Evolutionary conservation across 495 filamentous ascomycete genomes (phyloP).

Genomic region (Neurospora sp.): DNA sequence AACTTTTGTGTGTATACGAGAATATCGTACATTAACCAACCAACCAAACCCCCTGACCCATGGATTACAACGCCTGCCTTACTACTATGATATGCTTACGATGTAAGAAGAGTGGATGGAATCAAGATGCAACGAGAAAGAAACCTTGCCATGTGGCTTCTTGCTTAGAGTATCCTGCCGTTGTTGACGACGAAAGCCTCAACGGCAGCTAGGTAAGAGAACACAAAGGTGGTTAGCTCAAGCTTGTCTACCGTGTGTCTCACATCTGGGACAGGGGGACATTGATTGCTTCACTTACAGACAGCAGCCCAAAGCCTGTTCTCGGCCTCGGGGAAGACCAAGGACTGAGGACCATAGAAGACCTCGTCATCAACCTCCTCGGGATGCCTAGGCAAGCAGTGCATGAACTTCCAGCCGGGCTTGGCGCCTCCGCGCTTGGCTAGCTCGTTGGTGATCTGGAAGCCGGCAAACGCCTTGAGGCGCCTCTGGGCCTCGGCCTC

Average conservation of each 20-base stretch:
- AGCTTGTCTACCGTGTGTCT: neutral
- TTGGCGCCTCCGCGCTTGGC: conserved; percentile 81
- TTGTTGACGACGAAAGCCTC: conserved; percentile 89
- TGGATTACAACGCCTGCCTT: neutral
- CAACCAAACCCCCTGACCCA: neutral
- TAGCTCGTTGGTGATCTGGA: conserved; percentile 76
- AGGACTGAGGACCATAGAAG: conserved; percentile 69
- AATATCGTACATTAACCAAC: neutral
- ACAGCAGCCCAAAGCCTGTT: conserved; percentile 89
- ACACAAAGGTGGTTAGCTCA: neutral
- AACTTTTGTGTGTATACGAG: neutral
- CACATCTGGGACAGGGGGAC: neutral
- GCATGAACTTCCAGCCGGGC: conserved; percentile 93
- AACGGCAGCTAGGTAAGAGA: conserved; percentile 46
- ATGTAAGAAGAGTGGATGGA: neutral
- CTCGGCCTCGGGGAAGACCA: conserved; percentile 91
- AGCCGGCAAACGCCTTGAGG: conserved; percentile 75
- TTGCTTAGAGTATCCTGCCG: conserved; percentile 45
- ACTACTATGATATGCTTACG: neutral
- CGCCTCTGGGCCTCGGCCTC: conserved; percentile 70
- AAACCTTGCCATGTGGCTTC: neutral
- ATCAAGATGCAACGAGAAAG: conserved; percentile 5
- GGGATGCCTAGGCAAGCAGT: conserved; percentile 86
- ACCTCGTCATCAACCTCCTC: conserved; percentile 95
- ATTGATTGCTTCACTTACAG: conserved; percentile 30